Base-by-base conservation (phyloP, 2,329 filamentous ascomycete genomes). In the Calonectria hongkongensis region DNA sequence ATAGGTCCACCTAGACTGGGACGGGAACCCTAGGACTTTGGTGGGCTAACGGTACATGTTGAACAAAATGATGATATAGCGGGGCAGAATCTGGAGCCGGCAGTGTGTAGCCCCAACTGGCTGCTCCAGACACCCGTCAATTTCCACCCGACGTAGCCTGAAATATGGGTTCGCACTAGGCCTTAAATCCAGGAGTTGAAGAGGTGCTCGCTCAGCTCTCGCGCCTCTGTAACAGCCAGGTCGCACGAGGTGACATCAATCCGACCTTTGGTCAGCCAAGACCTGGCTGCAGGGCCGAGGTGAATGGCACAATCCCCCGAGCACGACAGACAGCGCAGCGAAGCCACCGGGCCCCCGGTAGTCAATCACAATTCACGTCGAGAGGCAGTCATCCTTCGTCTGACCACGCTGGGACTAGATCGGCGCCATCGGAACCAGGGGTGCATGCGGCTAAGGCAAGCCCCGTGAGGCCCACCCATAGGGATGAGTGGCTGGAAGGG, bases 401-500 rank as follows among this genome's bases (percentile, higher is more conserved):
- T 63, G 58, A 3, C 58, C 58, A 33, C 58, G n/a, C 58, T 43
- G 9, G 58, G 39, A 13, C 41, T 47, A 63, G 41, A 63, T 45
- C 58, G 58, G 30, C 39, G 28, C 41, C 28, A 41, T 28, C 39
- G n/a, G 58, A 43, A 63, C 39, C 58, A 63, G 58, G 58, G 58
- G 58, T 21, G 58, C 58, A 63, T 63, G 58, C 58, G 58, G 58
- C 58, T 63, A 60, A 63, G 16, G 39, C 41, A 28, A 47, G 39
- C 58, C 58, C 58, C 58, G 25, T 12, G 58, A 47, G 39, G 41
- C 21, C 58, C 58, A 63, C 58, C 58, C 58, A 28, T 63, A 47
- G 58, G 58, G 58, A 63, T 63, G 39, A 47, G n/a, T 63, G 54
- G 54, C 25, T 9, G 25, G 12, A 60, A 25, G 33, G n/a, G 18